Conservation (phyloP, 352 stramenopile genomes). For the Stramenopiles sp. region DNA sequence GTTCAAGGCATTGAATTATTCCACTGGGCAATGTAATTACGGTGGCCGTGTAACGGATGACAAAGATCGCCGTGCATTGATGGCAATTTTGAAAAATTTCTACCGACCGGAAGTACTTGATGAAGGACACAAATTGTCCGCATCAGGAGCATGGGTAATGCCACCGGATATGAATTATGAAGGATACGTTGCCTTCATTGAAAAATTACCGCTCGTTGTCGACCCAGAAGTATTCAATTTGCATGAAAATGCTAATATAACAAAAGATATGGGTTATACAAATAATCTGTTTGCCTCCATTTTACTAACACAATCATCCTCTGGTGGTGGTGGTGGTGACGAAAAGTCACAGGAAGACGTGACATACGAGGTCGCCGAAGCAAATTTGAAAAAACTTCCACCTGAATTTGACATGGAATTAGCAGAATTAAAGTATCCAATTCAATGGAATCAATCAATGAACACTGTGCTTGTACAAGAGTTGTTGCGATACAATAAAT, state of each 20-base stretch:
- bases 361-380: slow-evolving; percentile 18
- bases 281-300: slow-evolving; percentile 22
- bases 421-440: background rate
- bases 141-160: slow-evolving; percentile 51
- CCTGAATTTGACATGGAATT: background rate
- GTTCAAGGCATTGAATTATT: slow-evolving; percentile 46
- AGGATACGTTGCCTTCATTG: slow-evolving; percentile 15
- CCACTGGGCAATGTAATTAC: slow-evolving; percentile 91
- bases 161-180: slow-evolving; percentile 14
- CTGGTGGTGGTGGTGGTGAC: background rate
- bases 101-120: slow-evolving; percentile 46
- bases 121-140: slow-evolving; percentile 49
- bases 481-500: slow-evolving; percentile 27
- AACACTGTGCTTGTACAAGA: slow-evolving; percentile 41
- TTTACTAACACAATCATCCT: slow-evolving; percentile 7
- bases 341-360: slow-evolving; percentile 10
- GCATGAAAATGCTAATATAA: slow-evolving; percentile 82
- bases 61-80: slow-evolving; percentile 63
- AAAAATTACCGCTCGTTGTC: slow-evolving; percentile 51
- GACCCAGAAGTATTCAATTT: slow-evolving; percentile 74
- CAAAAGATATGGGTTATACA: slow-evolving; percentile 35
- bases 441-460: slow-evolving; percentile 28
- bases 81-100: slow-evolving; percentile 31
- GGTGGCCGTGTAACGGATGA: slow-evolving; percentile 80
- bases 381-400: background rate